Conservation (phyloP, 2,329 filamentous ascomycete species). For the Phialocephala subalpina region DNA sequence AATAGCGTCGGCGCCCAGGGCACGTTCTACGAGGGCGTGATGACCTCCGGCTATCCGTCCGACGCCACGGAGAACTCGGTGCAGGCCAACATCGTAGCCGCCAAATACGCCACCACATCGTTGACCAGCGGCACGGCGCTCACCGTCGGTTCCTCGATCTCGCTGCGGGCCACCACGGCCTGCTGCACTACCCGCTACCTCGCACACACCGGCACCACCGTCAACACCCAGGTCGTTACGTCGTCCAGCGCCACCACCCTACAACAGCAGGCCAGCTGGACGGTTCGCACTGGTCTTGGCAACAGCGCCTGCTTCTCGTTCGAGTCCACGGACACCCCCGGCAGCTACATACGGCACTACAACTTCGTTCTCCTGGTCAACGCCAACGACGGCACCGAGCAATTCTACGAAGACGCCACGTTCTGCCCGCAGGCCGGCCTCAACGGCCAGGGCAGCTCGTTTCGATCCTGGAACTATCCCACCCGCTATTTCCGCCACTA, state of each 20-base stretch:
- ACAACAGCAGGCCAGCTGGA: slow-evolving; percentile 61
- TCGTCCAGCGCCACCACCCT: slow-evolving; percentile 57
- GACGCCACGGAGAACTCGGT: slow-evolving; percentile 65
- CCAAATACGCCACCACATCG: slow-evolving; percentile 59
- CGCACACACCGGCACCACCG: slow-evolving; percentile 56
- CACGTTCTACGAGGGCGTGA: slow-evolving; percentile 71
- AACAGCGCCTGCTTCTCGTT: slow-evolving; percentile 67
- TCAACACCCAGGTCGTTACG: slow-evolving; percentile 63
- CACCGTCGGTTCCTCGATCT: slow-evolving; percentile 57
- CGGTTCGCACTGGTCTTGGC: slow-evolving; percentile 60
- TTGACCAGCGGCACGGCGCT: slow-evolving; percentile 57
- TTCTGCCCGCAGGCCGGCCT: slow-evolving; percentile 65
- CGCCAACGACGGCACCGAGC: slow-evolving; percentile 61
- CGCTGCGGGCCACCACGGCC: slow-evolving; percentile 62
- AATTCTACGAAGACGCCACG: slow-evolving; percentile 67
- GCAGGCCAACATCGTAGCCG: slow-evolving; percentile 67
- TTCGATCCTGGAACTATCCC: slow-evolving; percentile 67
- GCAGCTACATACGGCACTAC: slow-evolving; percentile 65
- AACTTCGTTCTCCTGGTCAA: slow-evolving; percentile 59
- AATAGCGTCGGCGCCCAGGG: slow-evolving; percentile 63
- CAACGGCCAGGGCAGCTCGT: slow-evolving; percentile 57
- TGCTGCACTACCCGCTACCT: slow-evolving; percentile 63
- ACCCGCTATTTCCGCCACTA: slow-evolving; percentile 66
- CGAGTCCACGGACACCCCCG: slow-evolving; percentile 64
- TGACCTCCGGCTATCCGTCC: slow-evolving; percentile 68